Percentiles rank a stretch among this genome's conserved stretches.
phyloP scores from a whole-genome alignment of 768 basidiomycete species.

The Lentinula guzmanii region DNA sequence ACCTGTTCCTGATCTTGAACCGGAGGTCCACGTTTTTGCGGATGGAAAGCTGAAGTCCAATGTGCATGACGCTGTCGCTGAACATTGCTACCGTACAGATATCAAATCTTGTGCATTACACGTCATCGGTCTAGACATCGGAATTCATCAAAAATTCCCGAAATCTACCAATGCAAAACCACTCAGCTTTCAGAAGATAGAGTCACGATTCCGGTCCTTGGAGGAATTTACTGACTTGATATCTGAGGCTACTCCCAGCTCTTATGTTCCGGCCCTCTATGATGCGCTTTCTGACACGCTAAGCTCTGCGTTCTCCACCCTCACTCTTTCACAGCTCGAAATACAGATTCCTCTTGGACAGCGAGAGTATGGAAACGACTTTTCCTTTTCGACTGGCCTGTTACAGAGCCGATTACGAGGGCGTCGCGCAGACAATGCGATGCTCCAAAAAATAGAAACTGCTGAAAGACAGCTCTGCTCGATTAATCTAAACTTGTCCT shows the following conservation, averaged over 20 bases:
- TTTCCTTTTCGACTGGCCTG: constrained; percentile 60
- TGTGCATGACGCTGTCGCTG: constrained; percentile 54
- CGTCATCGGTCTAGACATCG: constrained; percentile 71
- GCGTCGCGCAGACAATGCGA: constrained; percentile 34
- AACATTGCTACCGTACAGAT: constrained; percentile 62
- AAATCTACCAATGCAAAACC: constrained; percentile 41
- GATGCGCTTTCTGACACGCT: constrained; percentile 51
- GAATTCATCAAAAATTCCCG: constrained; percentile 41
- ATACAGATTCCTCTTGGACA: constrained; percentile 55
- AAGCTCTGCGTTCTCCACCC: constrained; percentile 44
- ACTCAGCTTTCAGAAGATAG: constrained; percentile 52
- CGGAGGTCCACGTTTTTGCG: constrained; percentile 37
- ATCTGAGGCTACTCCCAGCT: constrained; percentile 61
- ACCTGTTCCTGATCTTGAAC: constrained; percentile 63
- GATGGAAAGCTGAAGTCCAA: constrained; percentile 49
- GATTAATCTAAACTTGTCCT: constrained; percentile 84
- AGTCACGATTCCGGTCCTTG: constrained; percentile 49
- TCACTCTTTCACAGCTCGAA: constrained; percentile 61
- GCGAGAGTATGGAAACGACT: constrained; percentile 77
- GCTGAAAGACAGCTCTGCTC: constrained; percentile 58
- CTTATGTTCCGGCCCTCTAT: constrained; percentile 70
- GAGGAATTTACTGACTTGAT: constrained; percentile 64
- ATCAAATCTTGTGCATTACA: constrained; percentile 72
- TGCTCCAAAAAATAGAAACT: constrained; percentile 35
- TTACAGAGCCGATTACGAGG: constrained; percentile 58